A percentile compares a stretch with the other conserved stretches of the same genome.
phyloP scores from a whole-genome alignment of 495 filamentous ascomycete species.

The Podospora tetraspora region DNA sequence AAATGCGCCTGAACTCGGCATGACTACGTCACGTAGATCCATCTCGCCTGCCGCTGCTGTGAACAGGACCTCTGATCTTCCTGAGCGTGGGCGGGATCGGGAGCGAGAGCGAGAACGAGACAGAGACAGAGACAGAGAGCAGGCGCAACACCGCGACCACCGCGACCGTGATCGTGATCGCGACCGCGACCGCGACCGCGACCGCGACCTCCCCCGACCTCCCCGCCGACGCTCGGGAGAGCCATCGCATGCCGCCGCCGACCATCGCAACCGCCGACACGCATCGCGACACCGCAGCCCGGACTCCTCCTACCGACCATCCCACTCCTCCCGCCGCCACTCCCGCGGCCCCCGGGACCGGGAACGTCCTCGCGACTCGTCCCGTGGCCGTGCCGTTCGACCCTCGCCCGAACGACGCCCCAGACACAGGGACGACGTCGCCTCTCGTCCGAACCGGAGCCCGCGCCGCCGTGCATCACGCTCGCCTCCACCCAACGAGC shows the following conservation, averaged over 20 bases:
- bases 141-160: constrained; percentile 7
- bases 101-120: constrained; percentile 21
- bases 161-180: constrained; percentile 6
- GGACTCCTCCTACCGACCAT: constrained; percentile 27
- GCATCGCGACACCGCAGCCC: constrained; percentile 30
- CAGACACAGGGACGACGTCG: constrained; percentile 23
- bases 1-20: constrained; percentile 32
- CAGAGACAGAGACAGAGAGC: constrained; percentile 10
- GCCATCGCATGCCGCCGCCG: constrained; percentile 12
- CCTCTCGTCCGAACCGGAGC: constrained; percentile 2
- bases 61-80: constrained; percentile 23
- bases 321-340: constrained; percentile 25
- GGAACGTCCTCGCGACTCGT: constrained; percentile 30
- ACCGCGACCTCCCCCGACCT: background rate
- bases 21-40: constrained; percentile 35
- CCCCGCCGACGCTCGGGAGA: constrained; percentile 7
- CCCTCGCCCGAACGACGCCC: constrained; percentile 24
- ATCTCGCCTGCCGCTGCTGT: constrained; percentile 29
- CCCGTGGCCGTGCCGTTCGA: constrained; percentile 29
- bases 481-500: constrained; percentile 35
- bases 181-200: constrained; percentile 7
- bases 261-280: constrained; percentile 16
- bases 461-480: constrained; percentile 25
- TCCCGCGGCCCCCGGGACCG: constrained; percentile 26
- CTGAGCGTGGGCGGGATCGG: constrained; percentile 20